These are phyloP conservation scores for Tuber umbilicatum DNA, from an alignment of 495 filamentous ascomycete species.

Conservation along the genomic window DNA sequence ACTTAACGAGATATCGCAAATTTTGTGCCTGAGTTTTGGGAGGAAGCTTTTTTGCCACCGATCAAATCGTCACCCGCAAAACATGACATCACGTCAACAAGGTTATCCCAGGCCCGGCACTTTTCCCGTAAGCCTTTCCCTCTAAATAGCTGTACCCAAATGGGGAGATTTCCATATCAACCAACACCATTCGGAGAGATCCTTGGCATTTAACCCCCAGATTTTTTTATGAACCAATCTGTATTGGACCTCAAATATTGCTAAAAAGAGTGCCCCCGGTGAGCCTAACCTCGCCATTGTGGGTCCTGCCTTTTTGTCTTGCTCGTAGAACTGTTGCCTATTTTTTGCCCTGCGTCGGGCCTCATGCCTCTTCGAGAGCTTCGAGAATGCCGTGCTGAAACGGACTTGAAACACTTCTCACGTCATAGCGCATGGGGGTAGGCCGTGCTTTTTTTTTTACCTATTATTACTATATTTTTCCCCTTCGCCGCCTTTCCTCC, in stretches of 20 bases:
- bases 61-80: constrained; percentile 35
- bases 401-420: constrained; percentile 29
- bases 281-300: constrained; percentile 10
- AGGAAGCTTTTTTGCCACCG: constrained; percentile 25
- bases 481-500: neutral
- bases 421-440: constrained; percentile 29
- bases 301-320: neutral
- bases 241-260: neutral
- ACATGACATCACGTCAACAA: constrained; percentile 33
- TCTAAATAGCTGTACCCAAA: neutral
- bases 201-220: neutral
- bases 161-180: neutral
- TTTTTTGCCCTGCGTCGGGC: constrained; percentile 34
- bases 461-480: neutral
- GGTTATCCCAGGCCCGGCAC: constrained; percentile 26
- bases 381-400: constrained; percentile 38
- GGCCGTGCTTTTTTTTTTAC: constrained; percentile 14
- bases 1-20: neutral
- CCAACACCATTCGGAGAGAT: neutral
- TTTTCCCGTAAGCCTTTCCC: constrained; percentile 27
- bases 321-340: constrained; percentile 6
- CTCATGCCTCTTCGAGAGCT: constrained; percentile 35
- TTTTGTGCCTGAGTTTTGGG: neutral
- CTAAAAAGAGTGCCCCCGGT: constrained; percentile 1
- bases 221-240: neutral